Conservation (phyloP, 2,329 filamentous ascomycete species). For the Sclerotinia trifoliorum region DNA sequence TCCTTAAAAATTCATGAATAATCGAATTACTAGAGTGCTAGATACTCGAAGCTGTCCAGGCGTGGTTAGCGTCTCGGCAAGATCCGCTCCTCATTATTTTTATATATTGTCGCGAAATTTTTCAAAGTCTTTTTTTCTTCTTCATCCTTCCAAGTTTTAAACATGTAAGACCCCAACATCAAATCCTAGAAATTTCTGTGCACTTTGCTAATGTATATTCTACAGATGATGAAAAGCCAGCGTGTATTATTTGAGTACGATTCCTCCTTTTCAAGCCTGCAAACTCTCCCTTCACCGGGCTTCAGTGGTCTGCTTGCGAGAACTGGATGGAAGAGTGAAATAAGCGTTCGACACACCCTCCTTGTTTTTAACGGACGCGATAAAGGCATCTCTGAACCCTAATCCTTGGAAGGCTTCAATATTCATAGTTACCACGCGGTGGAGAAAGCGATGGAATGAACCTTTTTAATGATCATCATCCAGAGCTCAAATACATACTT, state of each 20-base stretch:
- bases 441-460: not conserved
- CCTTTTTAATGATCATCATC: not conserved
- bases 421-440: conserved; percentile 4
- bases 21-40: not conserved
- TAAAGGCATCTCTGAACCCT: conserved; percentile 91
- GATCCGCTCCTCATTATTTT: conserved; percentile 28
- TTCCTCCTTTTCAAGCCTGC: conserved; percentile 62
- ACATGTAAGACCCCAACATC: conserved; percentile 65
- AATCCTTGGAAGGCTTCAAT: conserved; percentile 53
- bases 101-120: conserved; percentile 39
- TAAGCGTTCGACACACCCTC: conserved; percentile 98
- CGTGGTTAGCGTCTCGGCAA: conserved; percentile 30
- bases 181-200: conserved; percentile 10
- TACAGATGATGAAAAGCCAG: conserved; percentile 99
- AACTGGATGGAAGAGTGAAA: conserved; percentile 77
- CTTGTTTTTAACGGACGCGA: conserved; percentile 98
- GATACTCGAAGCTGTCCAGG: conserved; percentile 31
- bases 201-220: conserved; percentile 39
- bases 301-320: conserved; percentile 77
- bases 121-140: conserved; percentile 47
- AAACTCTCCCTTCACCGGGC: conserved; percentile 87
- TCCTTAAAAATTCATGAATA: not conserved
- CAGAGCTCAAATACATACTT: not conserved
- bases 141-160: conserved; percentile 99
- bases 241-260: conserved; percentile 87